phyloP scores from a whole-genome alignment of 106 monocot species.

The Allium cepa region DNA sequence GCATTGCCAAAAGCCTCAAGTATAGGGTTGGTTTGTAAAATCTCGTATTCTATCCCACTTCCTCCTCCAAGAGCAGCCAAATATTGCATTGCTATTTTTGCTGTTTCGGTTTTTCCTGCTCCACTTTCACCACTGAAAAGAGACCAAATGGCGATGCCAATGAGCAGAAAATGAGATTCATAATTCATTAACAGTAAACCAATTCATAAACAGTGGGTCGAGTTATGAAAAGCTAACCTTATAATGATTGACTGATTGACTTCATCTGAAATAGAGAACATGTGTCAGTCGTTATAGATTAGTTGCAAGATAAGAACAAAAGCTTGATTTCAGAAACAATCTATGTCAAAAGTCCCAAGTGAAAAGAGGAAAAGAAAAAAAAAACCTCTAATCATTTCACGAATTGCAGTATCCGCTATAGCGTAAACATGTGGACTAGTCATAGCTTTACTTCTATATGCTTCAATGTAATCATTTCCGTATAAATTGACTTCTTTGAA shows the following conservation, averaged over 20 bases:
- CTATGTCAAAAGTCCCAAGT: neutral
- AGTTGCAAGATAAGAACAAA: neutral
- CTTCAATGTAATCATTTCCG: constrained; percentile 82
- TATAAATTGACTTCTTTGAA: constrained; percentile 82
- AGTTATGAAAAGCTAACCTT: constrained; percentile 33
- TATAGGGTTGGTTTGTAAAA: constrained; percentile 57
- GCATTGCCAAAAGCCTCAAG: constrained; percentile 93
- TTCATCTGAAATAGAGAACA: constrained; percentile 43
- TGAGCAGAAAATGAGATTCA: neutral
- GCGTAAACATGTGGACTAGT: constrained; percentile 94
- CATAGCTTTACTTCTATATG: constrained; percentile 64
- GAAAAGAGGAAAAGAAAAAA: constrained; percentile 5
- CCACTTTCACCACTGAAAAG: constrained; percentile 86
- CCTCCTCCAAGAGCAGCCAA: constrained; percentile 54
- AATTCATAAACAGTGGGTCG: constrained; percentile 9
- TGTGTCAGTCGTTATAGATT: constrained; percentile 3
- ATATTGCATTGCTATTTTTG: constrained; percentile 84
- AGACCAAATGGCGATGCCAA: constrained; percentile 1
- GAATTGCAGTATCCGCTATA: constrained; percentile 89
- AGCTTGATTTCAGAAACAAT: constrained; percentile 4
- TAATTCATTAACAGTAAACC: constrained; percentile 10
- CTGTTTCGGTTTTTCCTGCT: constrained; percentile 86
- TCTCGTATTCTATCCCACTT: constrained; percentile 46
- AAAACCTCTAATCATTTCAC: constrained; percentile 97
- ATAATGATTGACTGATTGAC: constrained; percentile 79